Evolutionary conservation across 768 basidiomycete genomes (phyloP), one percentile per base, ranked within the genome.

Genomic region (Lentinula lateritia): DNA sequence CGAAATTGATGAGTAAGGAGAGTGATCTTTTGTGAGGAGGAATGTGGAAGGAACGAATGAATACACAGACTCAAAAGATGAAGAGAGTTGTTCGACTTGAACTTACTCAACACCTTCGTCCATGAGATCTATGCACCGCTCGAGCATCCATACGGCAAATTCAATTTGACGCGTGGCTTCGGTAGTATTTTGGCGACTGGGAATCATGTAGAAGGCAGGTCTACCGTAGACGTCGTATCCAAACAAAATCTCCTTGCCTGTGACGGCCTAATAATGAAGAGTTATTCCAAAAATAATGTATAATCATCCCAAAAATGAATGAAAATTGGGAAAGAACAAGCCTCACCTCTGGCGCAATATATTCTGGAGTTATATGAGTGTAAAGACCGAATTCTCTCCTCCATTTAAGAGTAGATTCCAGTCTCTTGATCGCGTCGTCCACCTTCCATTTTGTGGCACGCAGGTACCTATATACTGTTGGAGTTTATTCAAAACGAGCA

Each of bases 161-260:
- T 92, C 82, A 52, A 93, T 80, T 73, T 93, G 92, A 18, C 86
- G 78, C 2, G 76, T 75, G 5, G 80, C 71, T 64, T 87, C 89
- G 3, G 83, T 80, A 0, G 92, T 94, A 71, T 94, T 95, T 71
- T 95, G 93, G 20, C 84, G 84, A 68, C 80, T 80, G 6, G 80
- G 81, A 39, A 82, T 75, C 78, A 93, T 80, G 72, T 93, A 93
- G 42, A 87, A 73, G 0, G 77, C 86, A 3, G 92, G 91, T 60
- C 89, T 77, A 12, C 87, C 80, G 20, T 72, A 72, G 6, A 73
- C 72, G 70, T 94, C 92, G 69, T 83, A 93, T 5, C 93, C 94
- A 65, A 89, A 90, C 16, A 87, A 64, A 53, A 94, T 76, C 70
- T 86, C 81, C 74, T 96, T 95, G 36, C 94, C 94, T 4, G 93